These are phyloP conservation scores for Curvularia verruculosa DNA, from an alignment of 2,329 filamentous ascomycete species.

Conservation along the genomic window DNA sequence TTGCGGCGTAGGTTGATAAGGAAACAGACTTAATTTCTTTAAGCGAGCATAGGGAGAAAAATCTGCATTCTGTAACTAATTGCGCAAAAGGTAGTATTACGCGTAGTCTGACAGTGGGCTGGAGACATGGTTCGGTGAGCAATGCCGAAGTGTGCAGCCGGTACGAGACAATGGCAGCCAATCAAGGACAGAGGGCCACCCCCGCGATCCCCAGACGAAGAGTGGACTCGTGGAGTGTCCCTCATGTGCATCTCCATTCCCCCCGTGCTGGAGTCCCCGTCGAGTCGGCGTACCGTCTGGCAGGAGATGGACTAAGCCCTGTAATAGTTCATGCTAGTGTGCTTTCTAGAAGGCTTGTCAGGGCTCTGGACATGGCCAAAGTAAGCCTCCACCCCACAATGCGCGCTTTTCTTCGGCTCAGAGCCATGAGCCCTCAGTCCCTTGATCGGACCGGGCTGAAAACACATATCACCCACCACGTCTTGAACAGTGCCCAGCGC, in stretches of 20 bases:
- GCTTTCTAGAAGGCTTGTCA: conserved; percentile 19
- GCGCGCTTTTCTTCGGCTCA: conserved; percentile 29
- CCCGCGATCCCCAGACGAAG: conserved; percentile 7
- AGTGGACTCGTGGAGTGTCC: not conserved
- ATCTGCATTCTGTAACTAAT: not conserved
- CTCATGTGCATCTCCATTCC: conserved; percentile 3
- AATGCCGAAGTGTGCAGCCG: not conserved
- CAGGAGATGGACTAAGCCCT: conserved; percentile 19
- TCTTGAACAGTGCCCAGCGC: conserved; percentile 17
- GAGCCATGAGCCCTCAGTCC: conserved; percentile 1
- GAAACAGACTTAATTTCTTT: not conserved
- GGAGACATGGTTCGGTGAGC: not conserved
- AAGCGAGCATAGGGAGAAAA: not conserved
- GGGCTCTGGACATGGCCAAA: conserved; percentile 10
- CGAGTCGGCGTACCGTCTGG: conserved; percentile 8
- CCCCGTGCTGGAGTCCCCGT: conserved; percentile 3
- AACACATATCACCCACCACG: conserved; percentile 3
- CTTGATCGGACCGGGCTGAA: conserved; percentile 10
- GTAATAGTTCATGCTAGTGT: conserved; percentile 15
- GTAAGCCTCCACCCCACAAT: conserved; percentile 23
- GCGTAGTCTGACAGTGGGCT: not conserved
- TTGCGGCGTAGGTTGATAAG: conserved; percentile 3
- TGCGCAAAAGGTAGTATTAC: not conserved
- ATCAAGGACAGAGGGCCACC: not conserved
- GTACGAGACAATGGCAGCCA: not conserved